Base-by-base conservation (phyloP, 148 eudicot genomes). In the Cornus suecica region DNA sequence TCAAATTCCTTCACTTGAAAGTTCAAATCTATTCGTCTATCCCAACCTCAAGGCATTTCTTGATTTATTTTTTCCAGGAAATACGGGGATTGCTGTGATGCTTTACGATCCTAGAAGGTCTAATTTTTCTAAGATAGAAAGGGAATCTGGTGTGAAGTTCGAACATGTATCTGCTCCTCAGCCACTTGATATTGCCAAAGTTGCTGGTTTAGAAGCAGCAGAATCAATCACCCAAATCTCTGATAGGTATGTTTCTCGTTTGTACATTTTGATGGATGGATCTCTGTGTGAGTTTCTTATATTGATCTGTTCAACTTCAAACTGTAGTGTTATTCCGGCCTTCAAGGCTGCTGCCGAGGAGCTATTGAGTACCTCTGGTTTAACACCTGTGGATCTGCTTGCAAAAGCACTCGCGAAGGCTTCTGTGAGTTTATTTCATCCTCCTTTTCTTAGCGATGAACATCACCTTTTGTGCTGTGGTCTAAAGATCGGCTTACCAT, bases 401-500 rank as follows among this genome's bases (percentile, higher is more conserved):
- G 90, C 99, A 32, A 95, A 95, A 81, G 94, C 99, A 65, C 93
- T 95, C 74, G 99, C 97, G 23, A 92, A 91, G 75, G 87, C 93
- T 42, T 87, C 92, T 74, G 97, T 95, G 80, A 82, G 98, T 76
- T 76, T 15, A 30, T 27, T 48, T 48, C 4, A 22, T 68, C 52
- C 15, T 72, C 70, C 56, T 8, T 61, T 62, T 81, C 69, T 13
- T 37, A 16, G 4, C 22, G 16, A 22, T 66, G 16, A 45, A 24
- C 28, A 22, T 60, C 9, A 25, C 6, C 27, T 72, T 66, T 34
- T 41, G n/a, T 24, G 45, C 9, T 64, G 61, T 13, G 20, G 20
- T n/a, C 22, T 0, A 22, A 22, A 66, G 66, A 14, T 70, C n/a
- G 45, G 30, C 13, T 65, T 58, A 63, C n/a, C 20, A 4, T 48